A percentile compares a stretch with the other conserved stretches of the same genome.
Conservation (phyloP, 163 green algal genomes). For the Scenedesmus sp. region DNA sequence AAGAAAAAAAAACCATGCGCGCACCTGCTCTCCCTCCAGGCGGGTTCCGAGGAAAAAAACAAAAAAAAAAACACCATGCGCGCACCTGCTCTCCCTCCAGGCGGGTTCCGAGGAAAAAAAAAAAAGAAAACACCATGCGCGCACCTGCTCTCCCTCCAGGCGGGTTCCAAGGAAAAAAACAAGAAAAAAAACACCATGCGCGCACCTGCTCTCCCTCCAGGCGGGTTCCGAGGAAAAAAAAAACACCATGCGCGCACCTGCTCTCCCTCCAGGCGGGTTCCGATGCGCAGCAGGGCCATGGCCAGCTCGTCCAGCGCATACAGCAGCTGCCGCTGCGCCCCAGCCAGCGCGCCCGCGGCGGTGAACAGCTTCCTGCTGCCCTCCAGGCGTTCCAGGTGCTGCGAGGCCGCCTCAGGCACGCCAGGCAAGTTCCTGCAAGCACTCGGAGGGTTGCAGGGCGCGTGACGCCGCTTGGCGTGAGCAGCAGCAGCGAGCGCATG, state of each 20-base stretch:
- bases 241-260: constrained; percentile 15
- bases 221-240: not conserved
- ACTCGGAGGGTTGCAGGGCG: not conserved
- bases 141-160: too few species aligned
- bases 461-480: not conserved
- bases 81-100: too few species aligned
- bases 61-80: too few species aligned
- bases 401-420: constrained; percentile 25
- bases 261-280: constrained; percentile 71
- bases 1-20: too few species aligned
- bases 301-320: constrained; percentile 92
- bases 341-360: constrained; percentile 61
- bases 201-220: not conserved
- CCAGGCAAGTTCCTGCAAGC: constrained; percentile 35
- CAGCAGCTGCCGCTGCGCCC: constrained; percentile 85
- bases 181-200: too few species aligned
- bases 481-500: not conserved
- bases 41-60: too few species aligned
- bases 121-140: too few species aligned
- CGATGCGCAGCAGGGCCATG: constrained; percentile 86
- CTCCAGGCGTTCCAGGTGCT: constrained; percentile 76
- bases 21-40: too few species aligned
- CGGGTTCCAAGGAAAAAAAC: too few species aligned
- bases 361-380: constrained; percentile 72
- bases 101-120: too few species aligned